Evolutionary conservation across 75 land plant species (phyloP).

Genomic region (Pinus tabuliformis): DNA sequence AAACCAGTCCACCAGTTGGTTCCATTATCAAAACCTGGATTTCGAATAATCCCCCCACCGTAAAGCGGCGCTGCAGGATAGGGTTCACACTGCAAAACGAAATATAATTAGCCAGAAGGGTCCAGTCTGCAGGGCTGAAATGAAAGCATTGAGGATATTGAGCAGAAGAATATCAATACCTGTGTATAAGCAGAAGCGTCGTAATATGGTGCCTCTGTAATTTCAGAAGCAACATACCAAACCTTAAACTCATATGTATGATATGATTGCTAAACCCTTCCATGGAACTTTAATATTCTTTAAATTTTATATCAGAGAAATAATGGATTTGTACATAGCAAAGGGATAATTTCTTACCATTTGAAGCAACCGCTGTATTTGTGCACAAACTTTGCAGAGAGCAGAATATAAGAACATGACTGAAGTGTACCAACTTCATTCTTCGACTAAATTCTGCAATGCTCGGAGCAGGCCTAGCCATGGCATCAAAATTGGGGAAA

Average conservation of each 20-base stretch:
- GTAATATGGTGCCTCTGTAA: conserved; percentile 47
- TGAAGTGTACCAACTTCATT: no score
- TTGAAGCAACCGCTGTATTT: background rate
- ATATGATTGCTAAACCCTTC: background rate
- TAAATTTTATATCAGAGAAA: background rate
- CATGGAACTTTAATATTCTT: background rate
- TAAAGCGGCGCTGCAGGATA: conserved; percentile 60
- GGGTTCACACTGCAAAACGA: conserved; percentile 45
- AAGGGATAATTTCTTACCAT: background rate
- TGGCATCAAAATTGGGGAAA: no score
- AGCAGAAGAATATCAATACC: conserved; percentile 22
- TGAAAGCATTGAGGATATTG: background rate
- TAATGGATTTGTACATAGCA: background rate
- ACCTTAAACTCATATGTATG: background rate
- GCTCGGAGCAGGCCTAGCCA: no score
- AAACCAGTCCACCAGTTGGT: conserved; percentile 8
- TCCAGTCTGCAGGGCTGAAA: background rate
- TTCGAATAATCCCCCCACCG: conserved; percentile 58
- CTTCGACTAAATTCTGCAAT: no score
- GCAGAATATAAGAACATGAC: no score
- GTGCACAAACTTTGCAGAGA: background rate
- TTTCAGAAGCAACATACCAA: conserved; percentile 12
- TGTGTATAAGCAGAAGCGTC: conserved; percentile 62
- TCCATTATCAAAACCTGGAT: conserved; percentile 21
- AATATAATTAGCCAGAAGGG: background rate